These are phyloP conservation scores for Fusarium begoniae DNA, from an alignment of 2,329 filamentous ascomycete species.

Conservation along the genomic window DNA sequence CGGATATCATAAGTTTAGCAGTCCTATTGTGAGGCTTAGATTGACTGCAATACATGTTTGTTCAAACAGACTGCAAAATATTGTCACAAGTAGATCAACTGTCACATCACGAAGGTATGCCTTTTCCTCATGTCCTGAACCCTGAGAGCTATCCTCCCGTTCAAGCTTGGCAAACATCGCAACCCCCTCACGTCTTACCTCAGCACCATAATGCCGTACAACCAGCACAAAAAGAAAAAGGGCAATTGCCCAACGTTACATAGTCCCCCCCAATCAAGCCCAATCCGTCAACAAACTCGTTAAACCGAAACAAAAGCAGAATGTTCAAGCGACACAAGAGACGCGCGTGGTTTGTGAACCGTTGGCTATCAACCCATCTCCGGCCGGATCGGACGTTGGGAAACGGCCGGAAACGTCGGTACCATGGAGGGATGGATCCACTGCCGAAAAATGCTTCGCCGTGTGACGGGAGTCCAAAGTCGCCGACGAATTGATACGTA, in stretches of 20 bases:
- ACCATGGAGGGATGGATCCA: slow-evolving; percentile 20
- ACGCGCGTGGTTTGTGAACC: slow-evolving; percentile 4
- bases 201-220: neutral
- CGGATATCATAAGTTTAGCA: neutral
- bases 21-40: too few relatives aligned
- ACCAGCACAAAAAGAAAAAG: neutral
- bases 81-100: neutral
- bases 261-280: neutral
- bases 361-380: neutral
- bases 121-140: neutral
- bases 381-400: slow-evolving; percentile 24
- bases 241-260: slow-evolving; percentile 29
- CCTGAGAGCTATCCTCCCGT: neutral
- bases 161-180: neutral
- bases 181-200: neutral
- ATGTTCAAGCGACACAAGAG: slow-evolving; percentile 5
- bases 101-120: neutral
- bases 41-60: neutral
- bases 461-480: slow-evolving; percentile 20
- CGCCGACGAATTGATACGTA: neutral
- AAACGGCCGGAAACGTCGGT: slow-evolving; percentile 41
- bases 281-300: slow-evolving; percentile 22
- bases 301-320: slow-evolving; percentile 27
- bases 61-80: too few relatives aligned
- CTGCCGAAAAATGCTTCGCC: slow-evolving; percentile 21